Evolutionary conservation across 768 basidiomycete species (phyloP), one percentile per base, ranked within the genome.

Genomic region (Lactarius trivialis): DNA sequence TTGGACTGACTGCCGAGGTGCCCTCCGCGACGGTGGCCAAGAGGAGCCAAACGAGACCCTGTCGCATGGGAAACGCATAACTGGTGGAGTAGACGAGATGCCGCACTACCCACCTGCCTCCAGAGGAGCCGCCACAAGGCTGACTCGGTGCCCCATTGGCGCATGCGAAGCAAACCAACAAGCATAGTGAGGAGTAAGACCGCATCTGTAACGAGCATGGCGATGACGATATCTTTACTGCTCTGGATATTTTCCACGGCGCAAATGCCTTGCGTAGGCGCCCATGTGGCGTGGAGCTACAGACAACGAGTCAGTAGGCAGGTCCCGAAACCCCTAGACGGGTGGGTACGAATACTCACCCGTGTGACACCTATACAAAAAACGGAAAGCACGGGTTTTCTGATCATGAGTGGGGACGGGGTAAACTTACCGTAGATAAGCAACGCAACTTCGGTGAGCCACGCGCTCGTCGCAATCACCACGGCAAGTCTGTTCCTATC

Each of bases 81-180:
- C 21, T 6, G 21, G 24, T 24, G 21, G 24, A 24, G 12, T 14
- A 6, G 24, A n/a, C 4, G 5, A 48, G 45, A 48, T 12, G n/a
- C 12, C 45, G 21, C 21, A 48, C 2, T 24, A 48, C 45, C 45
- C n/a, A 61, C 64, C 55, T 61, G 64, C 34, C n/a, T 61, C 49
- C 33, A 61, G 7, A 65, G 55, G 33, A 61, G 14, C 6, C 14
- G 17, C 39, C 51, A n/a, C 36, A 9, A 65, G 19, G 3, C 55
- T 37, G 21, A 41, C 21, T 4, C 15, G 24, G 33, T n/a, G 21
- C 50, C 49, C 1, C 7, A 5, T 8, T 4, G 37, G n/a, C 54
- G 63, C 14, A 60, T 2, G 30, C 41, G 39, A 21, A 65, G 33
- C 39, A 65, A 36, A n/a, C 60, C 60, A 28, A 49, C 33, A 14